phyloP scores from a whole-genome alignment of 2,329 filamentous ascomycete genomes.

The Curvularia eragrostidis region DNA sequence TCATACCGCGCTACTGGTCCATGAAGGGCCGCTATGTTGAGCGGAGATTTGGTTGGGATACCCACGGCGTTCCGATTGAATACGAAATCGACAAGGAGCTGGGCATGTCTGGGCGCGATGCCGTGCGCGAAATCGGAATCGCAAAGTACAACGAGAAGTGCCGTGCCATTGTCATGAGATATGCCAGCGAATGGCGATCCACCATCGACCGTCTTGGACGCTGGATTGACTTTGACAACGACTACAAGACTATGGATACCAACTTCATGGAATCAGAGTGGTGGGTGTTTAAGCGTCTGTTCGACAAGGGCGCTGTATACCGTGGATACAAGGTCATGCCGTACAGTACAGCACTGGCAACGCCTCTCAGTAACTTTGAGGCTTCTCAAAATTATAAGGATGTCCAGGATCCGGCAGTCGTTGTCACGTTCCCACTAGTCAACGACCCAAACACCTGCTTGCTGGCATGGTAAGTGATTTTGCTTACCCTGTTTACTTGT shows the following conservation, averaged over 20 bases:
- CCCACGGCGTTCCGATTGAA: slow-evolving; percentile 92
- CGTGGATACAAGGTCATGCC: slow-evolving; percentile 93
- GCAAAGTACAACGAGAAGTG: slow-evolving; percentile 92
- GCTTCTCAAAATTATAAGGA: slow-evolving; percentile 95
- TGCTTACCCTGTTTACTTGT: not conserved
- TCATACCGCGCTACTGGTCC: slow-evolving; percentile 94
- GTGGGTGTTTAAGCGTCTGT: slow-evolving; percentile 96
- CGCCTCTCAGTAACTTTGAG: slow-evolving; percentile 91
- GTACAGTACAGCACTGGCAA: slow-evolving; percentile 89
- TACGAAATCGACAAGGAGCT: slow-evolving; percentile 98
- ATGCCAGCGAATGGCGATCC: slow-evolving; percentile 81
- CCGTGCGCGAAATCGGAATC: slow-evolving; percentile 84
- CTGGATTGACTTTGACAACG: slow-evolving; percentile 98
- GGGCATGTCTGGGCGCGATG: slow-evolving; percentile 84
- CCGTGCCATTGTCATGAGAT: slow-evolving; percentile 91
- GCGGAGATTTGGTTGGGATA: slow-evolving; percentile 93
- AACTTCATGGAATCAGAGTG: slow-evolving; percentile 94
- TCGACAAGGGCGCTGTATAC: slow-evolving; percentile 88
- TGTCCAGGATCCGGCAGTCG: slow-evolving; percentile 86
- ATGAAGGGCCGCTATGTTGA: slow-evolving; percentile 96
- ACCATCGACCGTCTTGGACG: slow-evolving; percentile 88
- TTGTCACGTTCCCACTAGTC: slow-evolving; percentile 84
- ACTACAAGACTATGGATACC: slow-evolving; percentile 98
- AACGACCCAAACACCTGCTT: slow-evolving; percentile 77
- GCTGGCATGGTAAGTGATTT: slow-evolving; percentile 68